A percentile compares a stretch with the other conserved stretches of the same genome.
phyloP scores from a whole-genome alignment of 2,329 filamentous ascomycete genomes.

The Fusarium foetens region DNA sequence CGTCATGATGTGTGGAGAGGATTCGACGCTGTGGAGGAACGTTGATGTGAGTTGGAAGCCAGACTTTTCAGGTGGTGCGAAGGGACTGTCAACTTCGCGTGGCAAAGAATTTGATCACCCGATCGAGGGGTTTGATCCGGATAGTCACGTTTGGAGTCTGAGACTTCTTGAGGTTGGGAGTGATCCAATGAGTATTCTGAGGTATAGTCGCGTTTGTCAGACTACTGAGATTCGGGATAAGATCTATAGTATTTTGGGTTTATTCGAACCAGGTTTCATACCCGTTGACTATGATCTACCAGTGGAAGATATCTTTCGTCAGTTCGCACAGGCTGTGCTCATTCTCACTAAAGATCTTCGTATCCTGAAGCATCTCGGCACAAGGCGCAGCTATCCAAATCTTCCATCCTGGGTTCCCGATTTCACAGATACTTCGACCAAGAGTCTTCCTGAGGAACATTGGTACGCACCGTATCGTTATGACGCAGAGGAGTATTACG shows the following conservation, averaged over 20 bases:
- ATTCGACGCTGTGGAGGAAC: not conserved
- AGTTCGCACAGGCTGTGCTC: slow-evolving; percentile 8
- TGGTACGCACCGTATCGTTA: not conserved
- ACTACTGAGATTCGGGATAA: slow-evolving; percentile 15
- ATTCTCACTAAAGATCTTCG: not conserved
- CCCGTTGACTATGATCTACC: not conserved
- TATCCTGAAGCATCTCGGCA: not conserved
- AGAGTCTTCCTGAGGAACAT: accelerated
- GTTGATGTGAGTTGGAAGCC: not conserved
- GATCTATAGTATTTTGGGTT: slow-evolving; percentile 9
- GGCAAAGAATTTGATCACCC: not conserved
- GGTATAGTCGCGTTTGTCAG: slow-evolving; percentile 13
- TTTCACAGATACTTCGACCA: not conserved
- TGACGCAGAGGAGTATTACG: not conserved
- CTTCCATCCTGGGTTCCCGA: slow-evolving; percentile 27
- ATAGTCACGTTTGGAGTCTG: slow-evolving; percentile 8
- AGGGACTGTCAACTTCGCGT: not conserved
- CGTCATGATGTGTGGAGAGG: slow-evolving; percentile 9
- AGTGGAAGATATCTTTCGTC: slow-evolving; percentile 9
- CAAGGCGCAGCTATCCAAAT: not conserved
- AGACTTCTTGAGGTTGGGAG: not conserved
- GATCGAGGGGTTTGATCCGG: not conserved
- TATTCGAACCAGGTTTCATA: slow-evolving; percentile 10
- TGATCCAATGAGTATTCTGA: slow-evolving; percentile 5
- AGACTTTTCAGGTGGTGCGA: slow-evolving; percentile 6